Conservation (phyloP, 2,329 filamentous ascomycete species). For the Ophiostoma himal-ulmi region DNA sequence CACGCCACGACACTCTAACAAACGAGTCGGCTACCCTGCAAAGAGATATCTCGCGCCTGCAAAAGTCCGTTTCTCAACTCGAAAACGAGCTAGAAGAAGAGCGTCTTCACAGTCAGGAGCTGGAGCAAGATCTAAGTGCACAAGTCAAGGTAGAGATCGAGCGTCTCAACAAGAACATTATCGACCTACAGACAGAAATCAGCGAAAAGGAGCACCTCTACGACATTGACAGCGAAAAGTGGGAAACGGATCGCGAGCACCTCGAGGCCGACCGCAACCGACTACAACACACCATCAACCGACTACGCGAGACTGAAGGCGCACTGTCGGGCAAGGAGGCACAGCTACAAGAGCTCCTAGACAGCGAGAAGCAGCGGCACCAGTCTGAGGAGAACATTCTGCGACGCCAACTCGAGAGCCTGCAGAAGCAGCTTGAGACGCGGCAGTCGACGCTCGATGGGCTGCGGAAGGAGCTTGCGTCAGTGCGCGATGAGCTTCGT, state of each 20-base stretch:
- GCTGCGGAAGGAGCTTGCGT: conserved; percentile 59
- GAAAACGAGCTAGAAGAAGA: conserved; percentile 48
- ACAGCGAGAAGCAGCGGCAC: conserved; percentile 67
- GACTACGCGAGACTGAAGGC: conserved; percentile 61
- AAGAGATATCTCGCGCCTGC: conserved; percentile 51
- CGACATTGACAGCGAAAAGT: conserved; percentile 65
- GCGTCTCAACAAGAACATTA: conserved; percentile 53
- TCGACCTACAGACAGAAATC: conserved; percentile 57
- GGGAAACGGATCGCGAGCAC: conserved; percentile 60
- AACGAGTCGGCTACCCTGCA: conserved; percentile 63
- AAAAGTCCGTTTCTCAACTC: conserved; percentile 43
- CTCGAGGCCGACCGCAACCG: conserved; percentile 60
- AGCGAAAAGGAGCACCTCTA: conserved; percentile 65
- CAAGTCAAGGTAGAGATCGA: conserved; percentile 46
- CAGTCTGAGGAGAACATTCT: conserved; percentile 64
- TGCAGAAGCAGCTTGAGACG: conserved; percentile 64
- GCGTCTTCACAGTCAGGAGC: conserved; percentile 52
- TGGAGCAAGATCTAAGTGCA: conserved; percentile 53
- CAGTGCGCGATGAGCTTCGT: conserved; percentile 64
- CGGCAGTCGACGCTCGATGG: conserved; percentile 61
- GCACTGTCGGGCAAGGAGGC: conserved; percentile 62
- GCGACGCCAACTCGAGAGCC: conserved; percentile 65
- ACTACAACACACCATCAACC: conserved; percentile 65
- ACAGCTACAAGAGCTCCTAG: conserved; percentile 60
- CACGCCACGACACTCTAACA: conserved; percentile 60